Percentiles rank a stretch among this genome's conserved stretches.
Conservation (phyloP, 176 grass and related monocot genomes). For the Aegilops umbellulata region DNA sequence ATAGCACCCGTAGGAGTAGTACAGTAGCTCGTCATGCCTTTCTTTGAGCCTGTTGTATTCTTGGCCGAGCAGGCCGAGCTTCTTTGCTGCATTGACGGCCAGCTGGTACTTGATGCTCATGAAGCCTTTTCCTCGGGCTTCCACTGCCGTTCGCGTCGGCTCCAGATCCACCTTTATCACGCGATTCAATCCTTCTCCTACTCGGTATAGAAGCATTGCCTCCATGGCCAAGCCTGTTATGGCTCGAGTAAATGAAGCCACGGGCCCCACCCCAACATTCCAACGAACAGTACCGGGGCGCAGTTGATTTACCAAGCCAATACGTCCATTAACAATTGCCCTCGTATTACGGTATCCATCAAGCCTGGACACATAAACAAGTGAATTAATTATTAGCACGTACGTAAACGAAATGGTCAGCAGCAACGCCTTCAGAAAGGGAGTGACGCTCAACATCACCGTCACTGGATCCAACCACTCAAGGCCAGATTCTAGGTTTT, state of each 20-base stretch:
- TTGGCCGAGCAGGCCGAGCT: neutral
- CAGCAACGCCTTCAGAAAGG: no score
- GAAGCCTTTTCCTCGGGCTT: accelerated
- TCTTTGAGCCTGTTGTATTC: neutral
- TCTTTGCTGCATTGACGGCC: neutral
- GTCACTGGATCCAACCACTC: no score
- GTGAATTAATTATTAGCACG: no score
- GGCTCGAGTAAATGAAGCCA: neutral
- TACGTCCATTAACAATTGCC: no score
- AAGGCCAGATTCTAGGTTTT: no score
- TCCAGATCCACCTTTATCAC: slow-evolving; percentile 22
- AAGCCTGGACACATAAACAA: no score
- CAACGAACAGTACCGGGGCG: no score
- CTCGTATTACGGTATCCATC: no score
- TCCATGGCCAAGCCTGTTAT: neutral
- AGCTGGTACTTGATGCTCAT: neutral
- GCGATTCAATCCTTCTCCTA: neutral
- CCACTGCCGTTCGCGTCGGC: neutral
- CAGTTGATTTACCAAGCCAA: no score
- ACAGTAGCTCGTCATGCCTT: neutral
- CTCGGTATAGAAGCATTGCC: accelerated
- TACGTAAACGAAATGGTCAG: no score
- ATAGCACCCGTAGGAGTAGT: neutral
- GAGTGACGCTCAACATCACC: no score
- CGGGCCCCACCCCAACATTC: neutral